Percentiles rank a stretch among this genome's conserved stretches.
Evolutionary conservation across 1,284 basidiomycete species (phyloP).

Genomic region (Amylostereum chailletii): DNA sequence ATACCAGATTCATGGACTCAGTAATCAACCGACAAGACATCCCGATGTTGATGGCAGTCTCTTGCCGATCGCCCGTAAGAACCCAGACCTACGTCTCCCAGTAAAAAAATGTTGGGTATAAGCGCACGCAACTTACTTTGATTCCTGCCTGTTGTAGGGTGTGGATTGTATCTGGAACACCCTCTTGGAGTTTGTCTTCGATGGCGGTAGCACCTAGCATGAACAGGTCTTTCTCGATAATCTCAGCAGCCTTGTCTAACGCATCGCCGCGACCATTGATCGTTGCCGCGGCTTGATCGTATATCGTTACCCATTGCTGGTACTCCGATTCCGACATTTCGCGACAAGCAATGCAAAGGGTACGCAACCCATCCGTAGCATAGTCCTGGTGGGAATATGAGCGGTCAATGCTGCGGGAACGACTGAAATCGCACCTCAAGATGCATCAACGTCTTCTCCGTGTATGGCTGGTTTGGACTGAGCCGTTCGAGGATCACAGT

Average conservation of each 20-base stretch:
- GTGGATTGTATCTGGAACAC: slow-evolving; percentile 97
- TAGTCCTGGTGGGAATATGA: slow-evolving; percentile 59
- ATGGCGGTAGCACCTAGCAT: slow-evolving; percentile 96
- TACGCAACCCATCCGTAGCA: slow-evolving; percentile 93
- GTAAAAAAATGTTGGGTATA: slow-evolving; percentile 2
- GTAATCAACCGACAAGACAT: slow-evolving; percentile 95
- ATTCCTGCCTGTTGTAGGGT: slow-evolving; percentile 97
- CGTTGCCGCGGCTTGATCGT: slow-evolving; percentile 87
- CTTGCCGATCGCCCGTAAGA: slow-evolving; percentile 94
- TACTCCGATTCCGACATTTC: slow-evolving; percentile 92
- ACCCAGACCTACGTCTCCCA: slow-evolving; percentile 75
- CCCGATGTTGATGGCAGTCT: slow-evolving; percentile 99
- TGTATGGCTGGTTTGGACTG: slow-evolving; percentile 74
- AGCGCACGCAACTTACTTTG: slow-evolving; percentile 45
- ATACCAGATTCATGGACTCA: slow-evolving; percentile 95
- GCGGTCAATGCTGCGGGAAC: not conserved
- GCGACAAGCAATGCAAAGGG: slow-evolving; percentile 92
- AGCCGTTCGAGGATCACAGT: slow-evolving; percentile 92
- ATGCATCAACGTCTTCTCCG: slow-evolving; percentile 83
- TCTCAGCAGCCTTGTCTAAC: slow-evolving; percentile 89
- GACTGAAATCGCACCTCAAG: slow-evolving; percentile 57
- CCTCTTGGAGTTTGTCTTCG: slow-evolving; percentile 98
- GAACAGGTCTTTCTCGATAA: slow-evolving; percentile 92
- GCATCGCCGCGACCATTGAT: slow-evolving; percentile 92
- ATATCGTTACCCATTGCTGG: slow-evolving; percentile 78